Evolutionary conservation across 1,284 basidiomycete species (phyloP).

Genomic region (Ustilago curta): DNA sequence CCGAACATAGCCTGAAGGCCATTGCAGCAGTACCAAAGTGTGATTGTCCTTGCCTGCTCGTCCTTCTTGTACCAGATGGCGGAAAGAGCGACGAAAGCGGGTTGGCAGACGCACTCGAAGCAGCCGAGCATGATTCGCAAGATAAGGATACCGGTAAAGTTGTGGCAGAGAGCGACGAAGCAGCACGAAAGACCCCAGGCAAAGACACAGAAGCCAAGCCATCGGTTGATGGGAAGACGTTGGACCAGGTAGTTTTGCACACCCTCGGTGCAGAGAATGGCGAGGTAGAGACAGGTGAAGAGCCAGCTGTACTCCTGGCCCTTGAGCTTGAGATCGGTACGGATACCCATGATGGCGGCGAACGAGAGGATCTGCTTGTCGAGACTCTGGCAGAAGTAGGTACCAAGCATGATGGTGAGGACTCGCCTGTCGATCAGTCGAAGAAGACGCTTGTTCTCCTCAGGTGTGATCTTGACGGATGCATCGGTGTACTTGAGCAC

Average conservation of each 20-base stretch:
- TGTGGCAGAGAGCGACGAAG: constrained; percentile 50
- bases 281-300: constrained; percentile 62
- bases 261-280: constrained; percentile 53
- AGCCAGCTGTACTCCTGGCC: constrained; percentile 63
- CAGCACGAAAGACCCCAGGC: constrained; percentile 52
- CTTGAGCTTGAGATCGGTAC: constrained; percentile 60
- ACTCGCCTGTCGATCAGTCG: constrained; percentile 74
- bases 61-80: constrained; percentile 54
- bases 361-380: constrained; percentile 75
- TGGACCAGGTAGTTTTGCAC: constrained; percentile 56
- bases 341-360: constrained; percentile 74
- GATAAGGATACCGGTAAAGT: constrained; percentile 55
- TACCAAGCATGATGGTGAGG: constrained; percentile 74
- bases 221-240: constrained; percentile 55
- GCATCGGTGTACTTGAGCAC: constrained; percentile 40
- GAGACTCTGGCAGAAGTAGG: constrained; percentile 74
- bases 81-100: constrained; percentile 56
- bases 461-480: constrained; percentile 34
- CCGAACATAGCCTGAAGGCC: constrained; percentile 54
- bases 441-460: constrained; percentile 56
- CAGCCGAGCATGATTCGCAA: constrained; percentile 63
- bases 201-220: constrained; percentile 50
- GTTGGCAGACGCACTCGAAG: constrained; percentile 61
- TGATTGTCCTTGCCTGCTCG: constrained; percentile 50
- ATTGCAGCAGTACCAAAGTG: constrained; percentile 53